These are phyloP conservation scores for Beta lomatogona DNA, from an alignment of 179 eudicot genomes.

Conservation along the genomic window DNA sequence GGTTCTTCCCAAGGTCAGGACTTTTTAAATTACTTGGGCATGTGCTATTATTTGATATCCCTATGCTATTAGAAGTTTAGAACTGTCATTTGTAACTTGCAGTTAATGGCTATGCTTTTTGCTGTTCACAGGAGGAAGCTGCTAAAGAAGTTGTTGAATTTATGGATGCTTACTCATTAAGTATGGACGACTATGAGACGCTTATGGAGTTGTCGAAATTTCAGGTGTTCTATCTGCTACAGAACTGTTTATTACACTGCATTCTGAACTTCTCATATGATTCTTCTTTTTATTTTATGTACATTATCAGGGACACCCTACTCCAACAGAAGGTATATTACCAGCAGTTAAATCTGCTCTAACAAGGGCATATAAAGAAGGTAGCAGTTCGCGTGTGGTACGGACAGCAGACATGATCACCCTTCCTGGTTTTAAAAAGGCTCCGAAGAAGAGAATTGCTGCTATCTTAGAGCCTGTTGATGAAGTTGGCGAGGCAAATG, in stretches of 20 bases:
- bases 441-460: slow-evolving; percentile 83
- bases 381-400: slow-evolving; percentile 76
- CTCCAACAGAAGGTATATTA: slow-evolving; percentile 66
- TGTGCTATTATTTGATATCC: neutral
- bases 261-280: neutral
- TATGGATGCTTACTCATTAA: slow-evolving; percentile 83
- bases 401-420: slow-evolving; percentile 77
- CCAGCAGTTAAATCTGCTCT: slow-evolving; percentile 90
- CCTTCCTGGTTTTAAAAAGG: slow-evolving; percentile 90
- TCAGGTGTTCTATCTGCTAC: slow-evolving; percentile 48
- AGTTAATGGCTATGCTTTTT: neutral
- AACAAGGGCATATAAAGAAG: slow-evolving; percentile 90
- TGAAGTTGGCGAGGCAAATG: slow-evolving; percentile 50
- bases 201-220: slow-evolving; percentile 79
- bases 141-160: slow-evolving; percentile 90
- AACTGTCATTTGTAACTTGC: neutral
- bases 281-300: slow-evolving; percentile 7
- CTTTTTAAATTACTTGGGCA: neutral
- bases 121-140: slow-evolving; percentile 71
- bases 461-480: slow-evolving; percentile 85
- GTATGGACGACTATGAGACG: slow-evolving; percentile 82
- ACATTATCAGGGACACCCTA: slow-evolving; percentile 60
- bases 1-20: slow-evolving; percentile 72
- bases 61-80: neutral
- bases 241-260: neutral